These are phyloP conservation scores for Barbatosphaeria neglecta DNA, from an alignment of 495 filamentous ascomycete species.

Conservation along the genomic window DNA sequence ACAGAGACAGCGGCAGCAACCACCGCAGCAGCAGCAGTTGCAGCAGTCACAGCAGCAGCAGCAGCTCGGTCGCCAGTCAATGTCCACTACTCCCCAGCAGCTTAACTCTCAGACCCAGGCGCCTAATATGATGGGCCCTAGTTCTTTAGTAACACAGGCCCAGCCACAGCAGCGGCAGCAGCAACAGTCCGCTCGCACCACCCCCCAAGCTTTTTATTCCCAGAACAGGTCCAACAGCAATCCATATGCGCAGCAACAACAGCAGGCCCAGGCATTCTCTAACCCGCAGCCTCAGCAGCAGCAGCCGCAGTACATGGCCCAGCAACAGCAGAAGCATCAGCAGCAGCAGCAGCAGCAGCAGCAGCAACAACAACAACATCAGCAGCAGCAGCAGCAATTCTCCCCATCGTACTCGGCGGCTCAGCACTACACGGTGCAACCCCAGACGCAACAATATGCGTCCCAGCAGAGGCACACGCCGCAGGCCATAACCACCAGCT, in stretches of 20 bases:
- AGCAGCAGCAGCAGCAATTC: constrained; percentile 12
- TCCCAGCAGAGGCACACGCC: not conserved
- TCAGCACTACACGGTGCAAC: constrained; percentile 11
- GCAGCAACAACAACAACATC: constrained; percentile 5
- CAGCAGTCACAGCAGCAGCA: constrained; percentile 14
- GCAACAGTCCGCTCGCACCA: not conserved
- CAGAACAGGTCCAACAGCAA: constrained; percentile 2
- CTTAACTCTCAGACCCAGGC: constrained; percentile 13
- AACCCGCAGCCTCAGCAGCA: constrained; percentile 10
- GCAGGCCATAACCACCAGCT: constrained; percentile 10
- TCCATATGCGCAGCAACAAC: constrained; percentile 9
- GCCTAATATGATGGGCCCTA: constrained; percentile 1
- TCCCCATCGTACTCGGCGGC: constrained; percentile 13
- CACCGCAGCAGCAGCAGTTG: constrained; percentile 7
- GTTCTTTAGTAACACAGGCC: not conserved
- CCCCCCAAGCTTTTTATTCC: not conserved
- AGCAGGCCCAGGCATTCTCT: constrained; percentile 5
- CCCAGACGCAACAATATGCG: constrained; percentile 7
- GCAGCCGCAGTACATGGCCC: constrained; percentile 5
- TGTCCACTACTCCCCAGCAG: not conserved
- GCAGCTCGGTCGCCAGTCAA: constrained; percentile 1
- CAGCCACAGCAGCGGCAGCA: not conserved
- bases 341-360: constrained; percentile 5
- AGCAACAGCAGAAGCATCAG: constrained; percentile 4
- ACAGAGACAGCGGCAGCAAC: constrained; percentile 1